phyloP scores from a whole-genome alignment of 2,329 filamentous ascomycete genomes.

The Chalara sp. region DNA sequence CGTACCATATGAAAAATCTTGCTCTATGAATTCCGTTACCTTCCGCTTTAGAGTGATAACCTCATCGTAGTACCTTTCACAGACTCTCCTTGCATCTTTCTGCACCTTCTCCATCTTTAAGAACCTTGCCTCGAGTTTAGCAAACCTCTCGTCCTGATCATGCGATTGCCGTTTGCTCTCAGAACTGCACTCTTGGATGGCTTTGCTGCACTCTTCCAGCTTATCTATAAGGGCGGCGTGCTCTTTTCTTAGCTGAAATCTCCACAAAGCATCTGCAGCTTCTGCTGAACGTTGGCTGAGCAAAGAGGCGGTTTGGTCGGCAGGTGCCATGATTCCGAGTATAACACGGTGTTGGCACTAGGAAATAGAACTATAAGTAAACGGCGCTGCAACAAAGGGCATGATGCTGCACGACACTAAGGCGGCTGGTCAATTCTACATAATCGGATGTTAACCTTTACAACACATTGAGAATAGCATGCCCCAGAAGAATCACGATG shows the following conservation, averaged over 20 bases:
- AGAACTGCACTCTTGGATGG: constrained; percentile 2
- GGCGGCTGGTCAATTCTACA: too few species aligned
- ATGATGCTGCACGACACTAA: too few species aligned
- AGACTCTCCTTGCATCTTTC: neutral
- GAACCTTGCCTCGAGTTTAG: constrained; percentile 7
- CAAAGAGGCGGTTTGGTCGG: neutral
- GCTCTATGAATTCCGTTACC: neutral
- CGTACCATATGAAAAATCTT: neutral
- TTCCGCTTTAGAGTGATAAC: constrained; percentile 1
- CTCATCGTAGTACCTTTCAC: constrained; percentile 6
- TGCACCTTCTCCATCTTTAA: constrained; percentile 5
- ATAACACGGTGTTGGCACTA: neutral
- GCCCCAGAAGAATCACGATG: too few species aligned
- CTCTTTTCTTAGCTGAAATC: constrained; percentile 20
- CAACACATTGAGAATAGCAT: too few species aligned
- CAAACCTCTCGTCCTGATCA: constrained; percentile 5
- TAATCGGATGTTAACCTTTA: too few species aligned
- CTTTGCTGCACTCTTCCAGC: constrained; percentile 5
- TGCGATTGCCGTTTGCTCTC: constrained; percentile 6
- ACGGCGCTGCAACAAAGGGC: neutral
- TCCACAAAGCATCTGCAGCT: constrained; percentile 15
- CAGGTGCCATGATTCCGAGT: neutral
- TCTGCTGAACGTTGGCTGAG: neutral
- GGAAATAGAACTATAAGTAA: neutral
- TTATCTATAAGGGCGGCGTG: constrained; percentile 14